Evolutionary conservation across 768 basidiomycete species (phyloP), one percentile per base, ranked within the genome.

Genomic region (Mycena epipterygia): DNA sequence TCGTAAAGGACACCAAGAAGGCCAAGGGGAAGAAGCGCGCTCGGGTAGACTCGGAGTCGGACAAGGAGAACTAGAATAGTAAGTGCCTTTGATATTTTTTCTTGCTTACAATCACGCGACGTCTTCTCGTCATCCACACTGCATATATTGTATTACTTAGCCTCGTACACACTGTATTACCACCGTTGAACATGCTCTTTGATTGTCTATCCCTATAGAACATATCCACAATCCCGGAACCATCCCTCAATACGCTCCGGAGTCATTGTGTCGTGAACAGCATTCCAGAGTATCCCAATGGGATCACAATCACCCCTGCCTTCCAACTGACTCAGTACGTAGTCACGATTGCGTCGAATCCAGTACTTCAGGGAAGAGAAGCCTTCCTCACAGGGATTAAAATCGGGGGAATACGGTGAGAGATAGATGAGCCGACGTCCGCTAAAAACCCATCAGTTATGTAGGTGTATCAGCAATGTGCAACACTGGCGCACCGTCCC

Each of bases 401-500:
- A 76, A 44, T 82, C 78, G 1, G 80, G 80, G 3, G 78, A 82
- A 64, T 81, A 82, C 0, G 79, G 76, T 23, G 79, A 79, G 2
- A 82, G 68, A 57, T 76, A 81, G 14, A 69, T 33, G 27, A 79
- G 74, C 5, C 69, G 48, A 39, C 71, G 73, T 5, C 77, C 76
- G 52, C 57, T 64, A 53, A 27, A 33, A n/a, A n/a, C n/a, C n/a
- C n/a, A n/a, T n/a, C n/a, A n/a, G n/a, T n/a, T n/a, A n/a, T n/a
- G n/a, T n/a, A n/a, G 8, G 63, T 52, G 48, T 48, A 29, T 59
- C n/a, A 29, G 21, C 57, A 44, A n/a, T n/a, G n/a, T n/a, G n/a
- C n/a, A 46, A 5, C 9, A 44, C n/a, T n/a, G n/a, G 7, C 39
- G 30, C 39, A 71, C 57, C 70, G 65, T 39, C 55, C 74, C 53